Evolutionary conservation across 129 eudicot genomes (phyloP), one percentile per base, ranked within the genome.

Genomic region (Chrysanthemum lavandulifolium): DNA sequence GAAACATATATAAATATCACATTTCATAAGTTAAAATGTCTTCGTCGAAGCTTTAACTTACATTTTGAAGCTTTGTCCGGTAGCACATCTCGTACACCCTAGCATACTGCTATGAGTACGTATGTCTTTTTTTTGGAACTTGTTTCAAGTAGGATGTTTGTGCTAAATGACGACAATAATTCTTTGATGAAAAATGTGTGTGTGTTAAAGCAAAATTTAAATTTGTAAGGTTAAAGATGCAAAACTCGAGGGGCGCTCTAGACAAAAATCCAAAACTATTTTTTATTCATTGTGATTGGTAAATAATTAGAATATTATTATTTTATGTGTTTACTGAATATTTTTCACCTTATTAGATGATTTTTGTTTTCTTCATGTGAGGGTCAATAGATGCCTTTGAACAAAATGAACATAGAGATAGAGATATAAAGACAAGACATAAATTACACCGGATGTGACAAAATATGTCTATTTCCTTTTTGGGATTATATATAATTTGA

Each of bases 381-480:
- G 72, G 65, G 80, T 76, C 80, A 59, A 64, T 60, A 76, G 80
- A 80, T 75, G 71, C 80, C 73, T 61, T 74, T 73, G 69, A 76
- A 65, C 11, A 59, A 69, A 69, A 57, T 21, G 66, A 69, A 69
- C 45, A 74, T 61, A 74, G 13, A 61, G 21, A n/a, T 45, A 49
- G 63, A 70, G 50, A 61, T 29, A 80, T 43, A 57, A 52, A 64
- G 80, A 73, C 79, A 74, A 72, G 72, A 65, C 82, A 56, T 60
- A 72, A 78, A 62, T 51, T 60, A 77, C 81, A 77, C 69, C 48
- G 14, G 65, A 77, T 69, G 52, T 71, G 82, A 72, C 82, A 74
- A 61, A 60, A 51, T 76, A 64, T 57, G 77, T 21, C 10, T 72
- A 72, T 65, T 57, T 76, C 31, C 27, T 64, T 16, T 72, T 72